A percentile compares a stretch with the other conserved stretches of the same genome.
Conservation (phyloP, 2,329 filamentous ascomycete species). For the Neofusicoccum parvum region DNA sequence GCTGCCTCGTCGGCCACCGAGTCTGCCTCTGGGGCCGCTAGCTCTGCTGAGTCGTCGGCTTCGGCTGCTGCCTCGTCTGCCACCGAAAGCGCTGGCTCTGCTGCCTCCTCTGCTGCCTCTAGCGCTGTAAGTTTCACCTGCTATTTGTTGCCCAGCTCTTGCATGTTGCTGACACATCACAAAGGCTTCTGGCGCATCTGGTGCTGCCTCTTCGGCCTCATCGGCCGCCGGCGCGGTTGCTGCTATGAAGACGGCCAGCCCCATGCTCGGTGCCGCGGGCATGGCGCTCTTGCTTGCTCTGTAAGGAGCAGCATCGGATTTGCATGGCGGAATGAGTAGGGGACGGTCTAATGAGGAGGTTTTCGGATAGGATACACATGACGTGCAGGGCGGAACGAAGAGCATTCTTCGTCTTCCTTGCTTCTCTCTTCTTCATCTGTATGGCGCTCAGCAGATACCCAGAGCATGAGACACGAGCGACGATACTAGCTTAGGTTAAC, state of each 20-base stretch:
- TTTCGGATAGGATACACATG: neutral
- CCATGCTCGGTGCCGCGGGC: slow-evolving; percentile 40
- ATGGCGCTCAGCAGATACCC: neutral
- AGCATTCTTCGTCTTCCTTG: neutral
- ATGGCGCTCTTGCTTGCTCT: slow-evolving; percentile 40
- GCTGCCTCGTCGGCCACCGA: slow-evolving; percentile 20
- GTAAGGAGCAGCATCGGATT: slow-evolving; percentile 28
- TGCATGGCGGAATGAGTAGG: slow-evolving; percentile 1
- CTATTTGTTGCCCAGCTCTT: neutral
- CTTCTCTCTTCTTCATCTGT: slow-evolving; percentile 5
- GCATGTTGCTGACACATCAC: neutral
- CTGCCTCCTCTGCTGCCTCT: slow-evolving; percentile 22
- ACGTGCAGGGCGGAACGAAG: neutral
- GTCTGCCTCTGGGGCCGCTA: neutral
- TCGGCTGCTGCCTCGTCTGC: slow-evolving; percentile 19
- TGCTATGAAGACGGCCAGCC: slow-evolving; percentile 38
- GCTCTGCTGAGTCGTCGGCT: neutral
- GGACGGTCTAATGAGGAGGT: neutral
- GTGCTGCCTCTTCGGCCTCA: slow-evolving; percentile 21
- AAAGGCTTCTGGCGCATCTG: slow-evolving; percentile 25
- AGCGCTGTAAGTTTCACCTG: slow-evolving; percentile 13
- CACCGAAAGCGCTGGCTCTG: neutral
- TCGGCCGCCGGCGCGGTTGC: slow-evolving; percentile 28
- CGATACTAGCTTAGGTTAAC: neutral
- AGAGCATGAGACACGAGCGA: slow-evolving; percentile 9